Conservation (phyloP, 2,329 filamentous ascomycete genomes). For the Scedosporium aurantiacum region DNA sequence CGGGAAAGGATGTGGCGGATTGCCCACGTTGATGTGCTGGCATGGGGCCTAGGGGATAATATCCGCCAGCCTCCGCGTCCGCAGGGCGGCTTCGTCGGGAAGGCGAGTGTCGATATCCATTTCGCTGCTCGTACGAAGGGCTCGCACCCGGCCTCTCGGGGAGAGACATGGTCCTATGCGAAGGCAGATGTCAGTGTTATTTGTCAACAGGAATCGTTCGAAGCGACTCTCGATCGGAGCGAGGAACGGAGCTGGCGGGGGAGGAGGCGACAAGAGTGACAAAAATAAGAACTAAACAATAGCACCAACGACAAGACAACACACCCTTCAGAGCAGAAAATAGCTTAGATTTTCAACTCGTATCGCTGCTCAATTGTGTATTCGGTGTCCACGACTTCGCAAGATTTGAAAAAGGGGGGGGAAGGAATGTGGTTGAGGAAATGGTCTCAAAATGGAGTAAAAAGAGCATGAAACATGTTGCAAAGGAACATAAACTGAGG, state of each 20-base stretch:
- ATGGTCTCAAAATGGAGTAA: background rate
- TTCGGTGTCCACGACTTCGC: background rate
- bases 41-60: constrained; percentile 29
- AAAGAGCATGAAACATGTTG: background rate
- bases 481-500: background rate
- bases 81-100: constrained; percentile 53
- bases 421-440: background rate
- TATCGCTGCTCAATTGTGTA: background rate
- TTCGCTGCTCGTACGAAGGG: constrained; percentile 49
- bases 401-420: background rate
- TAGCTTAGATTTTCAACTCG: background rate
- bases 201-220: background rate
- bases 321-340: background rate
- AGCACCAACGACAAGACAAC: background rate
- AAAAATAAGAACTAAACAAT: background rate
- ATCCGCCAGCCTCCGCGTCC: constrained; percentile 58
- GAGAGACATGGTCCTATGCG: constrained; percentile 45
- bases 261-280: background rate
- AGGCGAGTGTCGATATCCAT: constrained; percentile 56
- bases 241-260: background rate
- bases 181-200: background rate
- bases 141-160: constrained; percentile 54
- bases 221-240: background rate
- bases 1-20: constrained; percentile 47
- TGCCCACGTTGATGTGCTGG: constrained; percentile 42